Base-by-base conservation (phyloP, 148 eudicot species). In the Nepenthes mirabilis region DNA sequence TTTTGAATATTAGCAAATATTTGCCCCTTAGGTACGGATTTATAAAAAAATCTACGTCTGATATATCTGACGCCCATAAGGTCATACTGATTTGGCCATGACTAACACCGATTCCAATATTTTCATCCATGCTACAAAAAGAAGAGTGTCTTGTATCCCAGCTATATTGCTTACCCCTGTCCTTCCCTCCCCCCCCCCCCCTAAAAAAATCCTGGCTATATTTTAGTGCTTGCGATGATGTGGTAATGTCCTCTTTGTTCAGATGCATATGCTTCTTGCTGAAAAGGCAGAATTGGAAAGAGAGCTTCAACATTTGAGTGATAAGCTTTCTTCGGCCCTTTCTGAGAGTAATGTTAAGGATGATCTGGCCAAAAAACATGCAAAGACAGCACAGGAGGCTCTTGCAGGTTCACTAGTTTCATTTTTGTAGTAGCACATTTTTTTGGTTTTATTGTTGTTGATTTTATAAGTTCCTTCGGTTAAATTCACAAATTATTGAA, bases 341-440 rank as follows among this genome's bases (percentile, higher is more conserved):
- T 60, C 78, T 11, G 91, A 93, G 68, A 77, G 83, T 72, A 76
- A 69, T 43, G 72, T 78, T 53, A 93, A 82, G 68, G 91, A 86
- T 60, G 85, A 83, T 35, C 67, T 84, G 11, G 83, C 74, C 14
- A 73, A 73, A 64, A 82, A 81, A 70, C 85, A 93, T 68, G 68
- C 80, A 10, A 77, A 82, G 72, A 79, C 84, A 77, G 91, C 96
- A 51, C 79, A 89, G 66, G 99, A 93, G 58, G 95, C 91, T 34
- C 80, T 83, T 66, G 79, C 87, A 74, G 96, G 98, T 93, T 11
- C 32, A 35, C 11, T 2, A 37, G 4, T 48, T 34, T 32, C 58
- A 23, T 64, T 58, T 33, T 12, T 33, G 4, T 11, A 37, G 11
- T 48, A 33, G 23, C 36, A n/a, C 69, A 2, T n/a, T 2, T 57